These are phyloP conservation scores for Silene noctiflora DNA, from an alignment of 179 eudicot genomes.

Conservation along the genomic window DNA sequence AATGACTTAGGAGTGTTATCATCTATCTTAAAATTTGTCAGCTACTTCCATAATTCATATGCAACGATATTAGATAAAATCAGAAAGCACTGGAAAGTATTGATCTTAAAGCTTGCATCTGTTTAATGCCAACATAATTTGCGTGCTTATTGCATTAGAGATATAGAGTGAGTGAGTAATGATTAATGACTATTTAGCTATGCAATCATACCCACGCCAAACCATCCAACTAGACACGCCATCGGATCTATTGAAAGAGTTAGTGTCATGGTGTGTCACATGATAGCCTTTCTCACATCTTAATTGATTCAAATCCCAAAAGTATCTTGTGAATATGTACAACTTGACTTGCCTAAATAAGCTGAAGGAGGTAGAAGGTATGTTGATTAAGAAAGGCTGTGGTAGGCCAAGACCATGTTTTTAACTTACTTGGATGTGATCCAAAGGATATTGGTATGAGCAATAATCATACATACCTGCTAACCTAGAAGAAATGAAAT, in stretches of 20 bases:
- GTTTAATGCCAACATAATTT: no score
- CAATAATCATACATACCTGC: not conserved
- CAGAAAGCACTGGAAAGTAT: not conserved
- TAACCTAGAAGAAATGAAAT: not conserved
- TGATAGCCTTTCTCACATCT: not conserved
- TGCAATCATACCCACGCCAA: no score
- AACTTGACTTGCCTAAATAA: not conserved
- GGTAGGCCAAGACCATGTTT: not conserved
- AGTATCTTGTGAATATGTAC: not conserved
- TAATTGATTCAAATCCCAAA: not conserved
- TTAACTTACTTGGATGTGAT: not conserved
- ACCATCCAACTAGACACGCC: no score
- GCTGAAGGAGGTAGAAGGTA: not conserved
- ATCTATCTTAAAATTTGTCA: not conserved
- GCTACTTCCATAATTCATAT: not conserved
- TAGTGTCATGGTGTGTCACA: not conserved
- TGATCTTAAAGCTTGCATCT: not conserved
- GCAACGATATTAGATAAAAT: not conserved
- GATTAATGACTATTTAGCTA: no score
- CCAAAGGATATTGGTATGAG: not conserved
- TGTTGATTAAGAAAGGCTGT: not conserved
- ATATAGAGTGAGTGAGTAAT: no score
- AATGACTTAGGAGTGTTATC: not conserved
- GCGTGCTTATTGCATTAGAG: no score
- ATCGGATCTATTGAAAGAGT: not conserved